Conservation (phyloP, 345 rosid species). For the Physaria fendleri region DNA sequence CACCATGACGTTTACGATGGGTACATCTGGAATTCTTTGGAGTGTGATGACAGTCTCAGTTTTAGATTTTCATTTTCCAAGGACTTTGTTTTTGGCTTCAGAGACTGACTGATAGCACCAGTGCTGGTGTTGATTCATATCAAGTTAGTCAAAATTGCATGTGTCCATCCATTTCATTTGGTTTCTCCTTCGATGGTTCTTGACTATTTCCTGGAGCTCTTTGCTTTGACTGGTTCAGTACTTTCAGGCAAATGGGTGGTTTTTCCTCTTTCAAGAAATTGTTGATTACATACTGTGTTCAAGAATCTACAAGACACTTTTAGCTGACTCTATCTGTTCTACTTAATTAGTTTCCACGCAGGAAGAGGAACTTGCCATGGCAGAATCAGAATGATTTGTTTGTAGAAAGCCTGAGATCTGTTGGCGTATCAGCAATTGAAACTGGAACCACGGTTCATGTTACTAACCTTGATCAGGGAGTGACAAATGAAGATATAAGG, state of each 20-base stretch:
- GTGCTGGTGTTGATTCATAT: too few relatives aligned
- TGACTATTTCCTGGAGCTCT: slow-evolving; percentile 34
- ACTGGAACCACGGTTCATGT: slow-evolving; percentile 73
- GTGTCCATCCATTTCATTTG: slow-evolving; percentile 30
- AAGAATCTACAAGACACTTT: too few relatives aligned
- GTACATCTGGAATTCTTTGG: too few relatives aligned
- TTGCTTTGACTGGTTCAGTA: slow-evolving; percentile 22
- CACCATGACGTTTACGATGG: too few relatives aligned
- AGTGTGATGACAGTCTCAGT: too few relatives aligned
- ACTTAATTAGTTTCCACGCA: slow-evolving; percentile 62
- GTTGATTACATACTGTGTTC: too few relatives aligned
- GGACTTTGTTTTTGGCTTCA: too few relatives aligned
- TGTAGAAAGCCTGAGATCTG: slow-evolving; percentile 93
- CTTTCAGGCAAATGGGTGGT: slow-evolving; percentile 24
- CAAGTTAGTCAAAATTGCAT: slow-evolving; percentile 31
- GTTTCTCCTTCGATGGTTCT: slow-evolving; percentile 39
- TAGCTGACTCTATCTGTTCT: too few relatives aligned
- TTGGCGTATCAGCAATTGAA: slow-evolving; percentile 79
- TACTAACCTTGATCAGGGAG: slow-evolving; percentile 77
- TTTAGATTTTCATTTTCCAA: too few relatives aligned
- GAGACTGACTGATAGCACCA: too few relatives aligned
- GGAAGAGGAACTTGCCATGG: slow-evolving; percentile 75
- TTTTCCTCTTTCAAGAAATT: slow-evolving; percentile 19
- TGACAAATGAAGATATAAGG: slow-evolving; percentile 90
- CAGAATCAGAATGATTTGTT: slow-evolving; percentile 75